Evolutionary conservation across 2,329 filamentous ascomycete species (phyloP).

Genomic region (Penicillium rolfsii): DNA sequence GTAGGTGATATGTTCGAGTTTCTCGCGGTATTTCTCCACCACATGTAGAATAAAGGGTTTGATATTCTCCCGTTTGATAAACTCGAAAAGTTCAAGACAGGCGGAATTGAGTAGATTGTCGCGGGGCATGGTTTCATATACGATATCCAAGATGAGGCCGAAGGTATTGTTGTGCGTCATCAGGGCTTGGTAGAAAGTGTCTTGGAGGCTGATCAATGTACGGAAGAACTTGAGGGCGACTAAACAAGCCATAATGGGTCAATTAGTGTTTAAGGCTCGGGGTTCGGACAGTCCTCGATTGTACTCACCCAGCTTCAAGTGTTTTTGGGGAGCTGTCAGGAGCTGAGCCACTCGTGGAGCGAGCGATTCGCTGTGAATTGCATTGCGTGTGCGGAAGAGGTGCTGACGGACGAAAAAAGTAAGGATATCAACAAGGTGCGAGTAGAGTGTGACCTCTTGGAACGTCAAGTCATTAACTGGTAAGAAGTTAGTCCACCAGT

Average conservation of each 20-base stretch:
- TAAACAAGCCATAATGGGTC: conserved; percentile 37
- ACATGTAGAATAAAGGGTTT: conserved; percentile 82
- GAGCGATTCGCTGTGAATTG: conserved; percentile 79
- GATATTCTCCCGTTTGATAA: conserved; percentile 78
- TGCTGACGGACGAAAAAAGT: conserved; percentile 94
- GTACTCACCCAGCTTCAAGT: conserved; percentile 79
- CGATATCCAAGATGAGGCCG: conserved; percentile 80
- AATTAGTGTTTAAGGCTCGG: background rate
- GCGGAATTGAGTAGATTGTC: conserved; percentile 94
- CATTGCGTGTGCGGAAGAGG: conserved; percentile 81
- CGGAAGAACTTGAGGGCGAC: conserved; percentile 94
- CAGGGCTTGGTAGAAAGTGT: conserved; percentile 88
- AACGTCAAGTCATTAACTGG: conserved; percentile 72
- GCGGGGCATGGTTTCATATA: conserved; percentile 81
- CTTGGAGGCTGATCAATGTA: conserved; percentile 78
- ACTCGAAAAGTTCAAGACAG: conserved; percentile 91
- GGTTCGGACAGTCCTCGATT: background rate
- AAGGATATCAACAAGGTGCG: conserved; percentile 87
- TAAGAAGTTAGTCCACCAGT: background rate
- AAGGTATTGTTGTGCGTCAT: conserved; percentile 80
- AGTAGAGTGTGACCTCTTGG: conserved; percentile 86
- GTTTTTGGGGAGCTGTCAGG: conserved; percentile 82
- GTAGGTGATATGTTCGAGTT: conserved; percentile 74
- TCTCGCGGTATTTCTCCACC: conserved; percentile 80
- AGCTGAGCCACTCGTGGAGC: conserved; percentile 80